These are phyloP conservation scores for Pezicula rhizophila DNA, from an alignment of 2,329 filamentous ascomycete genomes.

Conservation along the genomic window DNA sequence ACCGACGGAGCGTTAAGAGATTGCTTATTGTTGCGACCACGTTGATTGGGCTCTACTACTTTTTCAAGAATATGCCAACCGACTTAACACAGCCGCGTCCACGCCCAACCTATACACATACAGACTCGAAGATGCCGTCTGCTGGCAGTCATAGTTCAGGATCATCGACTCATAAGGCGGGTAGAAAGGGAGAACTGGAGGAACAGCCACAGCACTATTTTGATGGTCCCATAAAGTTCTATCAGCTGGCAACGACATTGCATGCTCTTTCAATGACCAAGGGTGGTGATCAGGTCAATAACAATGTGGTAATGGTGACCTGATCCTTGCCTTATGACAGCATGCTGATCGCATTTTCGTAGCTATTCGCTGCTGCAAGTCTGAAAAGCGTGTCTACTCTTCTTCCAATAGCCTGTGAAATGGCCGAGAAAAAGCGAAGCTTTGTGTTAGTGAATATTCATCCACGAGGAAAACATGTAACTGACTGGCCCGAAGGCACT, in stretches of 20 bases:
- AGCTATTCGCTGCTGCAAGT: slow-evolving; percentile 70
- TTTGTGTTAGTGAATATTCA: slow-evolving; percentile 43
- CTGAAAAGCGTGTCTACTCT: slow-evolving; percentile 66
- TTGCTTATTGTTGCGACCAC: slow-evolving; percentile 40
- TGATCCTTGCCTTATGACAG: not conserved
- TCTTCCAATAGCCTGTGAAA: slow-evolving; percentile 79
- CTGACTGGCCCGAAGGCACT: slow-evolving; percentile 42
- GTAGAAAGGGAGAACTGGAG: slow-evolving; percentile 12
- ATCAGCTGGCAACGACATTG: slow-evolving; percentile 57
- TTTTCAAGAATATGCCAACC: slow-evolving; percentile 57
- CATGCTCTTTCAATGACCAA: slow-evolving; percentile 49
- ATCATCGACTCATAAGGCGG: slow-evolving; percentile 4
- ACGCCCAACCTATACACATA: slow-evolving; percentile 31
- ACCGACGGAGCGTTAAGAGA: slow-evolving; percentile 49
- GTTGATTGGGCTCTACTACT: slow-evolving; percentile 51
- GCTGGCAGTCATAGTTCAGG: slow-evolving; percentile 3
- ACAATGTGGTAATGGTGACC: slow-evolving; percentile 57
- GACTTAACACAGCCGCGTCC: slow-evolving; percentile 30
- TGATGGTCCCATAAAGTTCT: slow-evolving; percentile 65
- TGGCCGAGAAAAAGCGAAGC: slow-evolving; percentile 64
- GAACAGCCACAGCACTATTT: slow-evolving; percentile 42
- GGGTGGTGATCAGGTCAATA: slow-evolving; percentile 47
- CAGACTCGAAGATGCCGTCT: slow-evolving; percentile 3
- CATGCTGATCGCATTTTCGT: slow-evolving; percentile 5
- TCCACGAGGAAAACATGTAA: not conserved